Evolutionary conservation across 2,329 filamentous ascomycete genomes (phyloP), one percentile per base, ranked within the genome.

Genomic region (Trichoderma harzianum): DNA sequence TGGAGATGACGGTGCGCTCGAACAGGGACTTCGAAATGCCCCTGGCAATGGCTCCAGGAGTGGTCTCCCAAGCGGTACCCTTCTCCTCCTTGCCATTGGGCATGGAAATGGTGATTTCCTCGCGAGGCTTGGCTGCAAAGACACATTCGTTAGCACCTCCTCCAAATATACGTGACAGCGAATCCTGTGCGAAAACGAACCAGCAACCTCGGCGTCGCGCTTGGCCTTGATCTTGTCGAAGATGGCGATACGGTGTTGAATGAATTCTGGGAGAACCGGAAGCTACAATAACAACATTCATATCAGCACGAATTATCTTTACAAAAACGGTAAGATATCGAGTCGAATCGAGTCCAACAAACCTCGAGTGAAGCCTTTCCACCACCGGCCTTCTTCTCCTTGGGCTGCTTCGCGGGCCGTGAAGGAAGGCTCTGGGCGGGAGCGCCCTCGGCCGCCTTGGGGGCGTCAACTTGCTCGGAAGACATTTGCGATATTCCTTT

Each of bases 41-140:
- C 83, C 89, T 92, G 74, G 90, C 89, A 82, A 97, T 91, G 77
- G 91, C 87, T 58, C 87, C 91, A 7, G 96, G 96, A 18, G 94
- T 97, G 76, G 94, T 98, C 84, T 97, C 93, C 92, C 93, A 98
- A 64, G 94, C 91, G 75, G 91, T 95, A 74, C 93, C 96, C 74
- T 89, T 82, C 79, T 91, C 88, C 77, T 90, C 83, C 76, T 88
- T 90, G 74, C 93, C 93, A 81, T 94, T 91, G 75, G 88, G 89
- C 74, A 96, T 86, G 64, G 91, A 92, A 78, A 95, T 87, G 72
- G 86, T 89, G 81, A 95, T 95, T 74, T 90, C 86, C 78, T 93
- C 90, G 76, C 91, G 91, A 51, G 92, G 90, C 83, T 92, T 91
- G 77, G 79, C 81, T 83, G 68, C 64, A 57, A 24, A 24, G n/a